Evolutionary conservation across 2,329 filamentous ascomycete genomes (phyloP).

Genomic region (Endocalyx cinctus): DNA sequence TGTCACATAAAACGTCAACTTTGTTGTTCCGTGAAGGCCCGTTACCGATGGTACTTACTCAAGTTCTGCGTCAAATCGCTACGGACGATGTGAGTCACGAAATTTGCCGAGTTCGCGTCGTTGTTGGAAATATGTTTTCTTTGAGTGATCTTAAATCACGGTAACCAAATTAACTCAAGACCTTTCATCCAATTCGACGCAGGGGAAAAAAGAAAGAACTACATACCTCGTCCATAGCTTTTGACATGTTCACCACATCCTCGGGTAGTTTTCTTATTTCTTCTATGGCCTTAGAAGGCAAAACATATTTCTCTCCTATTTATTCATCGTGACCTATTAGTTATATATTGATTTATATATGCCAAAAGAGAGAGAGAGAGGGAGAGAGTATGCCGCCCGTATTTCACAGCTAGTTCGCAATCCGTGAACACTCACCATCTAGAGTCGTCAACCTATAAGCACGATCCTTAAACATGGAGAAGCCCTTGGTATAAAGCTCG

Average conservation of each 20-base stretch:
- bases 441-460: constrained; percentile 15
- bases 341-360: no score
- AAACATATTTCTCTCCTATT: constrained; percentile 23
- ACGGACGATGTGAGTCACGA: constrained; percentile 16
- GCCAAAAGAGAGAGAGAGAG: no score
- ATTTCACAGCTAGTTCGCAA: no score
- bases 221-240: constrained; percentile 14
- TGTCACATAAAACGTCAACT: no score
- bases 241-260: constrained; percentile 22
- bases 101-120: constrained; percentile 3
- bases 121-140: constrained; percentile 12
- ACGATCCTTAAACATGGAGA: constrained; percentile 15
- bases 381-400: no score
- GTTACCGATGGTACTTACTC: constrained; percentile 12
- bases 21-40: no score
- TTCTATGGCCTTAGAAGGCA: constrained; percentile 21
- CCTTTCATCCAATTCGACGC: background rate
- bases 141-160: no score
- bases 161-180: constrained; percentile 1
- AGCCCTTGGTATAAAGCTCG: constrained; percentile 19
- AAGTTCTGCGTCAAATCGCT: constrained; percentile 17
- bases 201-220: background rate
- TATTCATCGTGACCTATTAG: background rate
- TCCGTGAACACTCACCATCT: constrained; percentile 12
- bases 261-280: constrained; percentile 24